Evolutionary conservation across 371 early-diverging fungal species (phyloP), one percentile per base, ranked within the genome.

Genomic region (Mortierella sp.): DNA sequence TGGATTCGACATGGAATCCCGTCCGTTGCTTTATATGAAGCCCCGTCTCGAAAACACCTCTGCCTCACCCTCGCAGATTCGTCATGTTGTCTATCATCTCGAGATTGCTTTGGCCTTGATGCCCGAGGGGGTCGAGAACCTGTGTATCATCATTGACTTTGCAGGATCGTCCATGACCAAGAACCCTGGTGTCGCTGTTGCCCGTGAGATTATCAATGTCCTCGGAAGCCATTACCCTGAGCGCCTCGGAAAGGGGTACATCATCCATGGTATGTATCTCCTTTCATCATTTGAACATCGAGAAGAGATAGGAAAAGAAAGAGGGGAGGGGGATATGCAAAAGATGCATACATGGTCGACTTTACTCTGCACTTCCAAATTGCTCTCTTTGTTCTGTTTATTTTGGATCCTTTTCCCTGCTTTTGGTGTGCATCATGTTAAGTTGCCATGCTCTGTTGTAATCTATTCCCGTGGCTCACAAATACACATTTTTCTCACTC

Each of bases 141-240:
- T 96, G 13, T 89, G 88, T 53, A 89, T 98, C 61, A 78, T 97
- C 61, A 91, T 98, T 40, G 98, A 98, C 76, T 95, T 93, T 70
- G 92, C 93, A 24, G 90, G 92, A 70, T 86, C 93, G 34, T 86
- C 92, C 44, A 87, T 94, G 76, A 83, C 91, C 50, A 94, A 91
- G 45, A 90, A 93, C 34, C 92, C 95, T 29, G 93, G 95, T 6
- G 81, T 95, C 0, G 87, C 88, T 9, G 92, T 95, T 7, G 91
- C 97, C 6, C 90, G 92, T 55, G 91, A 94, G 68, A 95, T 96
- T 61, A 87, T 97, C 82, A 85, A 91, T 64, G 91, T 95, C 34
- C 85, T 98, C 13, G 91, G 91, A 31, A 90, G 90, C 44, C 98
- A 98, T 85, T 98, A 97, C 77, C 97, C 97, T 4, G 97, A 97